Evolutionary conservation across 2,329 filamentous ascomycete genomes (phyloP), one percentile per base, ranked within the genome.

Genomic region (Microsporum audouinii): DNA sequence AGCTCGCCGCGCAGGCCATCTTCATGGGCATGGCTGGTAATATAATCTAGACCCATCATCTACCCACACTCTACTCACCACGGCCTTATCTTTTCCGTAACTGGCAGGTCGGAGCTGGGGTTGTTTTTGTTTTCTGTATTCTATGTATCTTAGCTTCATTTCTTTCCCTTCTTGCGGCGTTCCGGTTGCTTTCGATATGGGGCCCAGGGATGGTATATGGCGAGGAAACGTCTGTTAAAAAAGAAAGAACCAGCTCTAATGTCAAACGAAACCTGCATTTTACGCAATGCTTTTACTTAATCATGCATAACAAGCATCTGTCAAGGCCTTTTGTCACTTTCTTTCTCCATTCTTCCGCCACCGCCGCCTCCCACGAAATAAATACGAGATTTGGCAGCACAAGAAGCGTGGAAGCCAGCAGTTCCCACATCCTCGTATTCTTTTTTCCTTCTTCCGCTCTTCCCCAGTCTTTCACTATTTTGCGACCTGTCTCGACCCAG

Each of bases 1-100:
- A 92, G 68, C 78, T 99, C 61, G 89, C 92, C 5, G 88, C 92
- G 5, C 94, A 99, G 72, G 94, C 92, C 2, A 82, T 99, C 39
- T 94, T 97, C 71, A 88, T 97, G 77, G 94, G 94, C 7, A 88
- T 97, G 80, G 92, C 91, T 3, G 92, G 92, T 14, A 94, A 66
- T 31, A 63, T 66, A 58, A 62, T 60, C 33, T 65, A 58, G 33
- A 31, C 10, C 33, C 5, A 14, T n/a, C 51, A 31, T 14, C 31
- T 23, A 36, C 51, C 23, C 12, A n/a, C 51, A n/a, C 51, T 55
- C 51, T 36, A 7, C 29, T 55, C 51, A n/a, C 17, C 31, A 55
- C 33, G 51, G 12, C 51, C 49, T 8, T 31, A 43, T 17, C 4
- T 43, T 43, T 43, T 23, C 39, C 17, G 39, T 43, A 43, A 14